Evolutionary conservation across 352 stramenopile species (phyloP).

Genomic region (Globisporangium cylindrosporum): DNA sequence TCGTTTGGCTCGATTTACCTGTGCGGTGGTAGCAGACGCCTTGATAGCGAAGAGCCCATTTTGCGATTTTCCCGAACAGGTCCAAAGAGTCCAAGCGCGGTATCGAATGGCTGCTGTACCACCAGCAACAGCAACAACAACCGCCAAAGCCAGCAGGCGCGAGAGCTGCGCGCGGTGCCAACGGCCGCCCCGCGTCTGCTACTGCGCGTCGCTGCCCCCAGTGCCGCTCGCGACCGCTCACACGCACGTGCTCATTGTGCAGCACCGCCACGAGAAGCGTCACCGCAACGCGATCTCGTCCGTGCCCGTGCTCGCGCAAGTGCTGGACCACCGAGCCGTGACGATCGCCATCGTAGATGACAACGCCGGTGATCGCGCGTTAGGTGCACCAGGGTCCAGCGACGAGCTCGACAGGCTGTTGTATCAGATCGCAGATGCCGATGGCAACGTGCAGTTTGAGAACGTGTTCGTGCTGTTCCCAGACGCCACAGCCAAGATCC

Average conservation of each 20-base stretch:
- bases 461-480: slow-evolving; percentile 42
- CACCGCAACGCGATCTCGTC: slow-evolving; percentile 62
- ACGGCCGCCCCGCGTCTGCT: slow-evolving; percentile 52
- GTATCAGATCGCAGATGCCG: slow-evolving; percentile 13
- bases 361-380: slow-evolving; percentile 3
- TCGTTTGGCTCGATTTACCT: background rate
- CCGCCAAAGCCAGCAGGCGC: slow-evolving; percentile 17
- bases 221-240: slow-evolving; percentile 19
- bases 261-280: slow-evolving; percentile 56
- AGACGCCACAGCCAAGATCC: slow-evolving; percentile 31
- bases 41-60: slow-evolving; percentile 1
- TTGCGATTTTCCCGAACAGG: background rate
- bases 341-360: slow-evolving; percentile 41
- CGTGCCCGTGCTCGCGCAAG: slow-evolving; percentile 57
- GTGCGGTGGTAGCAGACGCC: background rate
- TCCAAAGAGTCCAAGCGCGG: background rate
- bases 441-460: slow-evolving; percentile 18
- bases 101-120: slow-evolving; percentile 9
- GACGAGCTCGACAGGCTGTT: slow-evolving; percentile 32
- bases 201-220: slow-evolving; percentile 44
- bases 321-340: slow-evolving; percentile 35
- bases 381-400: slow-evolving; percentile 16
- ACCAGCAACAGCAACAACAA: background rate
- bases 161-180: slow-evolving; percentile 39
- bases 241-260: slow-evolving; percentile 59